phyloP scores from a whole-genome alignment of 768 basidiomycete genomes.

The Butyriboletus loyo region DNA sequence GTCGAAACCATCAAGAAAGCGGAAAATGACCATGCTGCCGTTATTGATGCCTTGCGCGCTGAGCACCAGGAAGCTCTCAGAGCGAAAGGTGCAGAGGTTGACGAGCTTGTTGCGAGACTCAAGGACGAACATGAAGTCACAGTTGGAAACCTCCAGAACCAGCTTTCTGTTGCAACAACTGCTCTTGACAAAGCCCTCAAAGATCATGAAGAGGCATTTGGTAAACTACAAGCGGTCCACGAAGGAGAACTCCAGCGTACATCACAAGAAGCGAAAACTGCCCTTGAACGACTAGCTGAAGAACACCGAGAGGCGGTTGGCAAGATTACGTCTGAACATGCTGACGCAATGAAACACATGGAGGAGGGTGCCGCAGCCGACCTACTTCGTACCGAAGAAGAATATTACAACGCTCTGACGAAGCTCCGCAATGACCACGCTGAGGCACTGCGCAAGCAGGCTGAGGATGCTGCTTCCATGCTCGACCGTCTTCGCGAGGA shows the following conservation, averaged over 20 bases:
- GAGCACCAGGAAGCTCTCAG: constrained; percentile 45
- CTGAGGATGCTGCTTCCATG: constrained; percentile 54
- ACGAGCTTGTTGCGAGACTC: constrained; percentile 41
- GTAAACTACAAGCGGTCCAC: constrained; percentile 53
- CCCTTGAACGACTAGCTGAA: constrained; percentile 45
- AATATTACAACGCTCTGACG: constrained; percentile 78
- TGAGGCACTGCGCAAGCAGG: constrained; percentile 58
- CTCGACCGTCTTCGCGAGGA: constrained; percentile 75
- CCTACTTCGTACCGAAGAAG: constrained; percentile 70
- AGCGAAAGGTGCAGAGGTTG: constrained; percentile 41
- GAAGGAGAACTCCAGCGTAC: constrained; percentile 51
- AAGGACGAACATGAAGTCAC: constrained; percentile 49
- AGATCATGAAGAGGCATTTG: constrained; percentile 60
- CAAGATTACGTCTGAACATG: constrained; percentile 52
- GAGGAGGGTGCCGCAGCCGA: constrained; percentile 55
- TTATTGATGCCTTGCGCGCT: constrained; percentile 44
- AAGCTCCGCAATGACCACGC: constrained; percentile 74
- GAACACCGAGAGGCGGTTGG: constrained; percentile 54
- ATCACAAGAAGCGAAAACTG: constrained; percentile 51
- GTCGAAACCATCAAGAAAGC: constrained; percentile 47
- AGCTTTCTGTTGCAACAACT: constrained; percentile 42
- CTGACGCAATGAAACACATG: constrained; percentile 54
- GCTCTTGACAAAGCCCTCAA: constrained; percentile 47
- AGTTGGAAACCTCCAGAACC: constrained; percentile 38
- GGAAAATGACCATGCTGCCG: constrained; percentile 46